Conservation (phyloP, 2,329 filamentous ascomycete genomes). For the Colletotrichum eleusines region DNA sequence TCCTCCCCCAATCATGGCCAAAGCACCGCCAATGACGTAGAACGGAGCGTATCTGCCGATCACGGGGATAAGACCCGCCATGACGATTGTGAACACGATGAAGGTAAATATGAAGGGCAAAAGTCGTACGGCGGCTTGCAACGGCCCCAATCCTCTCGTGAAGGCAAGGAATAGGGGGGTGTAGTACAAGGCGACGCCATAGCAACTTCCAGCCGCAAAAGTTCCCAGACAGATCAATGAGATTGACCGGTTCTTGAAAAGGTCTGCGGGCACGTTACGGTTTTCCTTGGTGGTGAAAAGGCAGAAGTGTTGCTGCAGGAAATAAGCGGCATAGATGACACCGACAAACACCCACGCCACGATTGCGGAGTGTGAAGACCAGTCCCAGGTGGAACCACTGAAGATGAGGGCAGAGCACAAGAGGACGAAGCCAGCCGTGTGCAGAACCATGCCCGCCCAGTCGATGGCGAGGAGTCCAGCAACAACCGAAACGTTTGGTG, state of each 20-base stretch:
- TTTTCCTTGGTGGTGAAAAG: conserved; percentile 57
- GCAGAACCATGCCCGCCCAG: conserved; percentile 48
- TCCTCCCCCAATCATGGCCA: conserved; percentile 46
- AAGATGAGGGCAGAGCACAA: conserved; percentile 63
- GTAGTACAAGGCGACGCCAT: conserved; percentile 62
- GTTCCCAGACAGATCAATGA: conserved; percentile 59
- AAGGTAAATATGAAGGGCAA: conserved; percentile 58
- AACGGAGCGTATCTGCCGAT: conserved; percentile 54
- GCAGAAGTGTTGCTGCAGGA: conserved; percentile 59
- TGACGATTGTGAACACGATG: conserved; percentile 51
- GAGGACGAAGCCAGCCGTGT: conserved; percentile 51
- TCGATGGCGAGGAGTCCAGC: conserved; percentile 47
- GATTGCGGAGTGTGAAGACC: conserved; percentile 60
- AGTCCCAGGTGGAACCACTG: conserved; percentile 62
- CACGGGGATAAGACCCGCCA: conserved; percentile 53
- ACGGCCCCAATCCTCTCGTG: conserved; percentile 54
- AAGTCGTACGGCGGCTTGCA: conserved; percentile 56
- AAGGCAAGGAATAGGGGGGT: conserved; percentile 69
- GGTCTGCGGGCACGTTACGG: conserved; percentile 59
- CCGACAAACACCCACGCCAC: conserved; percentile 61
- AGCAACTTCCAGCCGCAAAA: conserved; percentile 50
- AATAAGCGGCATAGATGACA: conserved; percentile 57
- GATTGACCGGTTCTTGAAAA: conserved; percentile 54
- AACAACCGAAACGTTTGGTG: conserved; percentile 40
- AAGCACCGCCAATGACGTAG: conserved; percentile 47